phyloP scores from a whole-genome alignment of 139 green algal genomes.

The Chlamydomonas applanata region DNA sequence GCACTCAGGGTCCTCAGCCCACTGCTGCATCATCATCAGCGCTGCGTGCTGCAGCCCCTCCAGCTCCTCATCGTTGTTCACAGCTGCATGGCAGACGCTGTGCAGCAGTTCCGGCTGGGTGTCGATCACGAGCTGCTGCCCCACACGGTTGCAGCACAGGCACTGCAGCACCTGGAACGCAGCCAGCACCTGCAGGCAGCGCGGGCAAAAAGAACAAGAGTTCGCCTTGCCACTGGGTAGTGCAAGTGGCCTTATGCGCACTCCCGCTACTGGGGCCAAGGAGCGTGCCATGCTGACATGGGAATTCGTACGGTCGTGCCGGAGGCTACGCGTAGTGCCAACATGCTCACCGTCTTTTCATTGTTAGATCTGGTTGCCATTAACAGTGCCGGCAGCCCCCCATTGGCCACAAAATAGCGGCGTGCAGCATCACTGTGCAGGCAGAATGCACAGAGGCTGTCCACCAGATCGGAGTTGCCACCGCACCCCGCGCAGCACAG shows the following conservation, averaged over 20 bases:
- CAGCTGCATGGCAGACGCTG: not conserved
- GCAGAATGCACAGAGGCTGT: constrained; percentile 7
- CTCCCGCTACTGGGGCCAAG: no score
- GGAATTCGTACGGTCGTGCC: no score
- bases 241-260: no score
- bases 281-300: no score
- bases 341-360: constrained; percentile 4
- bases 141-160: constrained; percentile 2
- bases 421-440: constrained; percentile 14
- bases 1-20: constrained; percentile 5
- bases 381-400: constrained; percentile 4
- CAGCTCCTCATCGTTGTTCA: not conserved
- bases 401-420: constrained; percentile 2
- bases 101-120: constrained; percentile 9
- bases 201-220: no score
- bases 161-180: constrained; percentile 17
- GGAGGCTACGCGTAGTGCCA: not conserved
- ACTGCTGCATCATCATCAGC: not conserved
- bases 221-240: no score
- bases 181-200: not conserved
- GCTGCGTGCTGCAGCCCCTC: constrained; percentile 13
- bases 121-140: constrained; percentile 7
- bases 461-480: constrained; percentile 11
- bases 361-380: not conserved
- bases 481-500: constrained; percentile 11